Evolutionary conservation across 805 yeast species (phyloP), one percentile per base, ranked within the genome.

Genomic region (Wickerhamomyces rabaulensis): DNA sequence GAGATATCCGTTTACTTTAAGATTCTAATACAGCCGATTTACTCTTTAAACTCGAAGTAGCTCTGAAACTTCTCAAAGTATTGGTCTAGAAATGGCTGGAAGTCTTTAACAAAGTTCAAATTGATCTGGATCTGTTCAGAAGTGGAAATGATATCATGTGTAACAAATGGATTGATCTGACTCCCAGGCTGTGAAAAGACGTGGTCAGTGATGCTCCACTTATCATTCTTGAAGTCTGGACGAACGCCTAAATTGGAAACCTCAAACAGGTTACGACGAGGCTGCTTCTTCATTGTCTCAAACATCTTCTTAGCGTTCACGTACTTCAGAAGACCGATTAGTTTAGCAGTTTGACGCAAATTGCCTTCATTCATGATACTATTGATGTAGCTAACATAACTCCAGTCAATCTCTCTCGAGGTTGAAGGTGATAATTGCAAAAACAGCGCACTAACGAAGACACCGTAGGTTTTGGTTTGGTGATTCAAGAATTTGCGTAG

Each of bases 141-240:
- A 2, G 52, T 29, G 2, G 51, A 50, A 9, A 50, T 26, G 21
- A 50, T 43, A 16, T 50, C 43, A 23, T 44, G 44, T 29, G 45
- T 39, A 15, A 50, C 26, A 3, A 44, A 27, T 10, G 48, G 42
- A 2, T 48, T 48, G 6, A 42, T 13, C 13, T 25, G 40, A 17
- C 47, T 50, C 17, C 44, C 42, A 4, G 52, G 51, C 17, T 50
- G 52, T 2, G 52, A 41, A 13, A 50, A 50, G 3, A 42, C 12
- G 13, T n/a, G 31, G 7, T 13, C 22, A 39, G 26, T 26, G 44
- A 42, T 17, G 40, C 44, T 17, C 45, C 22, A 9, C 20, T 17
- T 9, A 4, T 17, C 6, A 15, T 20, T 19, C 13, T 16, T 36
- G 8, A 15, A 10, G 8, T 26, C 47, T 31, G 16, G 33, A 39